Base-by-base conservation (phyloP, 495 filamentous ascomycete genomes). In the Trichoderma erinaceum region DNA sequence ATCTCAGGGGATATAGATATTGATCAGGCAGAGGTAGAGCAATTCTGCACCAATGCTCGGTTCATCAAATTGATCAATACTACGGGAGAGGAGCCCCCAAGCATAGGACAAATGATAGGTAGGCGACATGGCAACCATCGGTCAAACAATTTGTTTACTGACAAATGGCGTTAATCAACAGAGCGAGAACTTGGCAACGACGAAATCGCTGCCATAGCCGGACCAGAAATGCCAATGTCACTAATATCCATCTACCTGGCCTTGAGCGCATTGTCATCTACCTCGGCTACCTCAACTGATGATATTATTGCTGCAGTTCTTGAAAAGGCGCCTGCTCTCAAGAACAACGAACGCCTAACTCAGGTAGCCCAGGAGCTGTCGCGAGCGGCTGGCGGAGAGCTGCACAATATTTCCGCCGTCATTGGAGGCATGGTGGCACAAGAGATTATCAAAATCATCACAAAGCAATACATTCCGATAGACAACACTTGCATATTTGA, bases 401-500 rank as follows among this genome's bases (percentile, higher is more conserved):
- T 99, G 71, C 96, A 98, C 79, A 97, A 97, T 76, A 91, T 97
- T 65, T 88, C 93, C n/a, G 88, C 93, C 29, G 76, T 98, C 63
- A 90, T 89, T 10, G 95, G 96, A 23, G 96, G 95, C 0, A 88
- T 99, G 78, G 90, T 96, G 29, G 92, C 93, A 38, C 95, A 99
- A 79, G 95, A 99, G 81, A 85, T 92, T 38, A 92, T 98, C 75
- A 99, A 99, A 83, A 88, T 97, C 35, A 83, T 98, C 69, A 99
- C 95, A 64, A 88, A 92, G 77, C 95, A 99, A 83, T 99, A 99
- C 81, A 85, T 97, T 15, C 95, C 95, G 21, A 86, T 97, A 67
- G 92, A 97, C 73, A 95, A 97, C 76, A 94, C 90, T 12, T 94
- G 92, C 75, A 81, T 98, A 67, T 97, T 96, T 75, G 93, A 98